Conservation (phyloP, 495 filamentous ascomycete species). For the Venustampulla echinocandica region DNA sequence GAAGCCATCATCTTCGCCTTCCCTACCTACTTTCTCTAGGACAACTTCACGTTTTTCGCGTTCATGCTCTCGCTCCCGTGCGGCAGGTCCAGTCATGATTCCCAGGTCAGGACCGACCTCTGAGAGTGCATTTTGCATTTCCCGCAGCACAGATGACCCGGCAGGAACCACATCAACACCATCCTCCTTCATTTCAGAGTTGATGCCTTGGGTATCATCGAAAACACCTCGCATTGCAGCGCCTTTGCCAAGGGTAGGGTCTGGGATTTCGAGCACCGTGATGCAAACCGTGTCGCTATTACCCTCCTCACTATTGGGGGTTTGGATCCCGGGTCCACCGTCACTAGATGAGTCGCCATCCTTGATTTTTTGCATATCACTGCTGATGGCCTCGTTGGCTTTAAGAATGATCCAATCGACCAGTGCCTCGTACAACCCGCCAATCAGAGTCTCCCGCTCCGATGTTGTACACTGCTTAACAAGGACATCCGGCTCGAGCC, state of each 20-base stretch:
- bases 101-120: conserved; percentile 78
- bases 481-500: conserved; percentile 79
- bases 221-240: conserved; percentile 81
- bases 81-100: conserved; percentile 53
- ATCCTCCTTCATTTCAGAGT: conserved; percentile 93
- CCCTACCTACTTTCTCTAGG: conserved; percentile 74
- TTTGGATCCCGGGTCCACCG: conserved; percentile 36
- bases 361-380: conserved; percentile 55
- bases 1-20: conserved; percentile 77
- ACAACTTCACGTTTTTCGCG: conserved; percentile 73
- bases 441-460: conserved; percentile 74
- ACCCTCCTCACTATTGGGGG: conserved; percentile 56
- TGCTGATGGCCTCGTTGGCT: conserved; percentile 79
- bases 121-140: conserved; percentile 73
- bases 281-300: conserved; percentile 79
- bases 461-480: conserved; percentile 67
- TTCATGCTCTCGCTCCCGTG: conserved; percentile 66
- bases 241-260: conserved; percentile 72
- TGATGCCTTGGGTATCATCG: conserved; percentile 86
- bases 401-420: conserved; percentile 90
- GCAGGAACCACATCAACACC: conserved; percentile 63
- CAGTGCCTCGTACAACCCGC: conserved; percentile 84
- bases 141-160: conserved; percentile 69
- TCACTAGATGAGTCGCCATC: conserved; percentile 57
- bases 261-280: conserved; percentile 79